A percentile compares a stretch with the other conserved stretches of the same genome.
These are phyloP conservation scores for Globisporangium parvum DNA, from an alignment of 352 stramenopile species.

Conservation along the genomic window DNA sequence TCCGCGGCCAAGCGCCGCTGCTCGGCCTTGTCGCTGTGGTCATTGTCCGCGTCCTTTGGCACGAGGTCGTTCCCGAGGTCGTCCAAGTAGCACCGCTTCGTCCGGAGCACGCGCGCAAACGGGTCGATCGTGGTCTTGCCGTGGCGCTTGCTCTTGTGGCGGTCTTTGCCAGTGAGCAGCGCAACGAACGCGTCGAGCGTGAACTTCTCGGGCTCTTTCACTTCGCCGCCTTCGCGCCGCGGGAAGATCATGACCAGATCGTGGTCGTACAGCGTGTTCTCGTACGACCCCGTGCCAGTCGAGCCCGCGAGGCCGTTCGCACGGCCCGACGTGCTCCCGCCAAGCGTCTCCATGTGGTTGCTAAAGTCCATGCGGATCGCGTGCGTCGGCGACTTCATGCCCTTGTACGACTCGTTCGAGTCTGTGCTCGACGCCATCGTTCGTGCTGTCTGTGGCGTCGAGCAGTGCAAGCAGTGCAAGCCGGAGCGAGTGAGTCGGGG, in stretches of 20 bases:
- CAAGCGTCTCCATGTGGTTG: constrained; percentile 30
- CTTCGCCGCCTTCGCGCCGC: constrained; percentile 48
- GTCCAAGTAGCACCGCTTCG: constrained; percentile 63
- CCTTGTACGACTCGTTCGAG: constrained; percentile 26
- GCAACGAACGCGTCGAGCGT: constrained; percentile 55
- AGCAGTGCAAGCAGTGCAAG: too few relatives aligned
- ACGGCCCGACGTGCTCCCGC: not conserved
- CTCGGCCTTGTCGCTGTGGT: constrained; percentile 46
- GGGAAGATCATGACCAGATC: constrained; percentile 83
- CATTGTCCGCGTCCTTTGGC: constrained; percentile 24
- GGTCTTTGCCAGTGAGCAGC: constrained; percentile 65
- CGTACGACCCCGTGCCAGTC: constrained; percentile 13
- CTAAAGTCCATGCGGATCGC: constrained; percentile 35
- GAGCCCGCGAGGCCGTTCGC: not conserved
- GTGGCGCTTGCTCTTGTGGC: constrained; percentile 23
- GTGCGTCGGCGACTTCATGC: constrained; percentile 28
- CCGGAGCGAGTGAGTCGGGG: too few relatives aligned
- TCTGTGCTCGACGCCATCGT: not conserved
- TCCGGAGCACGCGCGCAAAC: constrained; percentile 66
- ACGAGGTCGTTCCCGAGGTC: constrained; percentile 45
- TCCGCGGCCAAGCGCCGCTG: constrained; percentile 32
- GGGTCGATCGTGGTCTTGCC: constrained; percentile 57
- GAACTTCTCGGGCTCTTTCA: constrained; percentile 62
- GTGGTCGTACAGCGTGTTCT: constrained; percentile 64
- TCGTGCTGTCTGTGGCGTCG: not conserved